Evolutionary conservation across 2,329 filamentous ascomycete genomes (phyloP).

Genomic region (Didymellaceae sp.): DNA sequence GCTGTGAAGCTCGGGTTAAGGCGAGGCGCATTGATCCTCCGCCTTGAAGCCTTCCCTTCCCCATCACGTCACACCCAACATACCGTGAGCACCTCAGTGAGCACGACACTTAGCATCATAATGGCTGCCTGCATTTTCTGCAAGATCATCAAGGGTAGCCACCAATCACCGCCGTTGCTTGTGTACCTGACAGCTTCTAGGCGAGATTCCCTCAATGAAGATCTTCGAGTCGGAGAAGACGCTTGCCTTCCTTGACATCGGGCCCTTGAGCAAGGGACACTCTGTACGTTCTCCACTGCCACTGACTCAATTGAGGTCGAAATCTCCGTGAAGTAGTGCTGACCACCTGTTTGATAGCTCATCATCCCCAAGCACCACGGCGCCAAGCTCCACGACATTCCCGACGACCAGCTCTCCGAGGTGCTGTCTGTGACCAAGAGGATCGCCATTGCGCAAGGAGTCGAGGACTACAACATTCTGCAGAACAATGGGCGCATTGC

Average conservation of each 20-base stretch:
- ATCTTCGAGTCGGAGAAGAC: conserved; percentile 94
- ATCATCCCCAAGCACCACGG: conserved; percentile 96
- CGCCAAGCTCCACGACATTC: conserved; percentile 88
- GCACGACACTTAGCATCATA: conserved; percentile 43
- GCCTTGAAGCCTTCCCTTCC: conserved; percentile 18
- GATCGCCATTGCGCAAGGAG: conserved; percentile 77
- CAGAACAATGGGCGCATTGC: conserved; percentile 95
- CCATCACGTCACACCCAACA: conserved; percentile 31
- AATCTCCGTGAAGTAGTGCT: neutral
- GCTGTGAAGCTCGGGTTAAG: conserved; percentile 14
- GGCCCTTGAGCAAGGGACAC: conserved; percentile 85
- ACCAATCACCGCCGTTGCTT: neutral
- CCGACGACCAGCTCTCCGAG: conserved; percentile 84
- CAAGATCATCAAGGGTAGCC: conserved; percentile 89
- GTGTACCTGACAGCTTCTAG: conserved; percentile 56
- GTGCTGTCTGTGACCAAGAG: conserved; percentile 88
- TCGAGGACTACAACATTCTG: conserved; percentile 86
- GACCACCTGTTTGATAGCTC: conserved; percentile 65
- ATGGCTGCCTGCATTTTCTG: conserved; percentile 91
- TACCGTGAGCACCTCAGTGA: conserved; percentile 19
- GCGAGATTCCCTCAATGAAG: conserved; percentile 96
- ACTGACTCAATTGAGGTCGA: no score
- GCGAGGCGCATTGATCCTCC: conserved; percentile 13
- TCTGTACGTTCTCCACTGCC: conserved; percentile 69
- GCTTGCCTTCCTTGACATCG: conserved; percentile 94